Evolutionary conservation across 805 yeast species (phyloP), one percentile per base, ranked within the genome.

Genomic region (Candida lessepsii): DNA sequence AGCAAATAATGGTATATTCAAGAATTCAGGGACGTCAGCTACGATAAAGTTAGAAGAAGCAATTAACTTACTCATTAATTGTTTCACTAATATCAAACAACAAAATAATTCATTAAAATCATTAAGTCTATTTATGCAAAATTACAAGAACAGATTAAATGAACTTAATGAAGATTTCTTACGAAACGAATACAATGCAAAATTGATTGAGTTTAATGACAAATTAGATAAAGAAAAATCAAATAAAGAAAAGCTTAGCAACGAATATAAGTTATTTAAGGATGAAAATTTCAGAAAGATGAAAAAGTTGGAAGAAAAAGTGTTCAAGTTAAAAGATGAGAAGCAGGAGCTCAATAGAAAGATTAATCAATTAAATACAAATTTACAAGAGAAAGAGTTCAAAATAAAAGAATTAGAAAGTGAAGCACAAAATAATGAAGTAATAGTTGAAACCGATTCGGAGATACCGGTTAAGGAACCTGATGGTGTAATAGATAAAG

Each of bases 21-120:
- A 71, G 20, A 81, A 81, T 50, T 71, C 83, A 24, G 78, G 78
- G 39, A 71, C 83, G 24, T 78, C 81, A 3, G 75, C 78, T 10
- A 68, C 81, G 13, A 67, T 78, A 1, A 74, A 67, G 31, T 60
- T 83, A 39, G 80, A 80, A 27, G 73, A 72, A 37, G 70, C 82
- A 4, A 72, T 84, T 7, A 73, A 75, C 40, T 59, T 73, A 15
- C 58, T 86, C 28, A 70, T 81, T 1, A 63, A 74, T 20, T 78
- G 79, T 39, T 61, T 85, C 14, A 71, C 79, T 37, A 67, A 75
- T 46, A 79, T 80, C 40, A 80, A 75, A 49, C 68, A 79, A 38
- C 84, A 83, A 50, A 79, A 72, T 48, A 66, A 75, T 47, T 71
- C 79, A 42, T 56, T 83, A 39, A 63, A 65, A 32, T 71, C 82